Evolutionary conservation across 2,329 filamentous ascomycete genomes (phyloP).

Genomic region (Epichloe coenophiala): DNA sequence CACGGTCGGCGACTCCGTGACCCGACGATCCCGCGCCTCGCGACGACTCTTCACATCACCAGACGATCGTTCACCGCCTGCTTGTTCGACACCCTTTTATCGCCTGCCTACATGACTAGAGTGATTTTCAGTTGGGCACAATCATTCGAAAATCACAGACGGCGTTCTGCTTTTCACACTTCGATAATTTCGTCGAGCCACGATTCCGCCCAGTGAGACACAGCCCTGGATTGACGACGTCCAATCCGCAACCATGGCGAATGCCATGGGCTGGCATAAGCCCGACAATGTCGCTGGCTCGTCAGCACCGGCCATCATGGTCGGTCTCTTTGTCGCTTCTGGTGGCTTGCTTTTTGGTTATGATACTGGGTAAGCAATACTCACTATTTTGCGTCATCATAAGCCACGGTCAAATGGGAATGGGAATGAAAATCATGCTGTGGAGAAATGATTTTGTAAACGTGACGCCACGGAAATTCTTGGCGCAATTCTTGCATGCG

Average conservation of each 20-base stretch:
- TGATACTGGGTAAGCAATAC: conserved; percentile 47
- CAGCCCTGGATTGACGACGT: conserved; percentile 35
- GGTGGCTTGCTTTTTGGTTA: conserved; percentile 59
- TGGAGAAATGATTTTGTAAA: no score
- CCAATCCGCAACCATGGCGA: conserved; percentile 42
- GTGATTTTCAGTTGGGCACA: neutral
- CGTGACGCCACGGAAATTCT: no score
- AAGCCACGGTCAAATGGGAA: no score
- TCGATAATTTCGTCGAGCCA: neutral
- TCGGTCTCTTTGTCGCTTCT: conserved; percentile 57
- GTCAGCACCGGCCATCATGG: conserved; percentile 58
- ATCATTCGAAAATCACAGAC: neutral
- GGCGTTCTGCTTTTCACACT: neutral
- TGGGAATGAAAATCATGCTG: no score
- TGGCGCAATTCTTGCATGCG: no score
- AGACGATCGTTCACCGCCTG: neutral
- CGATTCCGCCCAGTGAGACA: conserved; percentile 1
- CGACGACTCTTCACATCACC: neutral
- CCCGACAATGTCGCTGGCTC: conserved; percentile 63
- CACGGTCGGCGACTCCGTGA: neutral
- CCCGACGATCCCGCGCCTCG: neutral
- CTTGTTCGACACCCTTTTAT: neutral
- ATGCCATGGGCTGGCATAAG: conserved; percentile 59
- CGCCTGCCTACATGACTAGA: neutral
- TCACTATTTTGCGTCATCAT: no score